A percentile compares a stretch with the other conserved stretches of the same genome.
phyloP scores from a whole-genome alignment of 192 early-diverging fungal genomes.

The Backusella australiensis region DNA sequence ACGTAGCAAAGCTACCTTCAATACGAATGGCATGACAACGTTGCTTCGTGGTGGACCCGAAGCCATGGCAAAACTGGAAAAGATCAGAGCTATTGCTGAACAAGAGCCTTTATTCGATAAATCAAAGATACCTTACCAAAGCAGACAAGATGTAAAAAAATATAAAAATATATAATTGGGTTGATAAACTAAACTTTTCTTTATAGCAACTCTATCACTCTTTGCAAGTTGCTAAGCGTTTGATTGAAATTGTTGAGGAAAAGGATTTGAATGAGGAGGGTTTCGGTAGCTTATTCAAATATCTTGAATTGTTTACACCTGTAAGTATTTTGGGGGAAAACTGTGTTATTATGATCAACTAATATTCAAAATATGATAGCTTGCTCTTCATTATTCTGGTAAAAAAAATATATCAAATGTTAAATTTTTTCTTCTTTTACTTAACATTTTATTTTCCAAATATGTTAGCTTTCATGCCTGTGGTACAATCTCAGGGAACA shows the following conservation, averaged over 20 bases:
- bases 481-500: slow-evolving; percentile 67
- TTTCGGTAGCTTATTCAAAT: slow-evolving; percentile 18
- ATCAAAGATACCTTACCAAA: slow-evolving; percentile 32
- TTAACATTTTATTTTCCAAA: slow-evolving; percentile 34
- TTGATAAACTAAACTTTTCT: background rate
- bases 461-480: slow-evolving; percentile 69
- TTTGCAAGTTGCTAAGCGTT: slow-evolving; percentile 19
- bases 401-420: background rate
- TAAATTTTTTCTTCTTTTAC: background rate
- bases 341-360: background rate
- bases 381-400: slow-evolving; percentile 37
- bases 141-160: slow-evolving; percentile 36
- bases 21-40: slow-evolving; percentile 67
- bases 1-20: slow-evolving; percentile 68
- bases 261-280: slow-evolving; percentile 34
- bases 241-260: slow-evolving; percentile 34
- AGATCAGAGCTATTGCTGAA: slow-evolving; percentile 44
- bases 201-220: slow-evolving; percentile 16
- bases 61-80: slow-evolving; percentile 32
- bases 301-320: slow-evolving; percentile 47
- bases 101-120: slow-evolving; percentile 57
- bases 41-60: slow-evolving; percentile 67
- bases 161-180: background rate
- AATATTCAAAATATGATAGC: background rate
- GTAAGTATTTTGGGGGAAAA: background rate